Base-by-base conservation (phyloP, 176 grass and related monocot species). In the Triticum turgidum region DNA sequence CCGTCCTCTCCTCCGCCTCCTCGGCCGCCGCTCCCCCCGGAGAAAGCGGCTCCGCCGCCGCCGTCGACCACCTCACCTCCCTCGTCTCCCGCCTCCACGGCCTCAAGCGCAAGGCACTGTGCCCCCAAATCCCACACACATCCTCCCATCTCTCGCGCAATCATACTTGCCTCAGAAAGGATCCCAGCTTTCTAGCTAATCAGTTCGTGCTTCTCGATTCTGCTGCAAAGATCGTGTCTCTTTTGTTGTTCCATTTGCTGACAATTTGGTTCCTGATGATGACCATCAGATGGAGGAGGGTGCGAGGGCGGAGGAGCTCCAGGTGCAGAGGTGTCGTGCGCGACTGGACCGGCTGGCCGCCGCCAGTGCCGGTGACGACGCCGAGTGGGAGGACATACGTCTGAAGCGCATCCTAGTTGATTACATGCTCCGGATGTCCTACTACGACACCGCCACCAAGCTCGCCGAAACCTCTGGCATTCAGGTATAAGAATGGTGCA, bases 381-480 rank as follows among this genome's bases (percentile, higher is more conserved):
- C 21, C 2, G 86, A 89, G 58, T 99, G 94, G 92, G 93, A 91
- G 29, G 89, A 90, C 11, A n/a, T 85, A 45, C 88, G 94, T 37
- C 89, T 97, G 39, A 97, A 91, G 85, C 83, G 94, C 74, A 78
- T 99, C 83, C 83, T 99, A n/a, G 93, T 99, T 18, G 97, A 99
- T 88, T 99, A 97, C 84, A 93, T 99, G 97, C 89, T 99, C 51
- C 92, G 97, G 6, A 97, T 99, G 92, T 97, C 92, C 4, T 99
- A 97, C 74, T 99, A 97, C 12, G 86, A 99, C 80, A 87, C 94
- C 1, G 94, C 97, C 3, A 49, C 83, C 24, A 90, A 90, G 22
- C 85, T 99, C 9, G 87, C 89, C 1, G 80, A 94, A 67, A 83
- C 34, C 81, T 83, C 88, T 7, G 89, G 90, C 29, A 97, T 99